Conservation (phyloP, 2,329 filamentous ascomycete species). For the Ceratocystis ficicola region DNA sequence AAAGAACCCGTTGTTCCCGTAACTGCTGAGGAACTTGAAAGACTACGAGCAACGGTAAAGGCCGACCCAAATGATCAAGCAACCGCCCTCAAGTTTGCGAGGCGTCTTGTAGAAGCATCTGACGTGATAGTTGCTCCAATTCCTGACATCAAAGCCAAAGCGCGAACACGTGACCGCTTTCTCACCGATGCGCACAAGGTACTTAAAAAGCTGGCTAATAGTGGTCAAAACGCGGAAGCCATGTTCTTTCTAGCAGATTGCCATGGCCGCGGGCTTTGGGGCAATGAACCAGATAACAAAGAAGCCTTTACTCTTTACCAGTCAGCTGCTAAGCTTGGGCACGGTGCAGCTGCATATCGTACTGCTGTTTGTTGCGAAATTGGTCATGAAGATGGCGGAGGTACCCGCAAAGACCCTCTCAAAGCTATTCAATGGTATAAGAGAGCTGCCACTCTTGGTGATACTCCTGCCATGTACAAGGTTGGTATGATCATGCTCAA, state of each 20-base stretch:
- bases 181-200: constrained; percentile 78
- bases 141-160: constrained; percentile 57
- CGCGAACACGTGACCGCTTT: constrained; percentile 71
- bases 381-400: constrained; percentile 84
- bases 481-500: constrained; percentile 93
- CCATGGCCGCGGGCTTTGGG: constrained; percentile 68
- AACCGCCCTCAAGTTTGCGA: constrained; percentile 61
- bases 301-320: constrained; percentile 92
- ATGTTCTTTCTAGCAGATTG: constrained; percentile 93
- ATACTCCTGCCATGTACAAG: constrained; percentile 95
- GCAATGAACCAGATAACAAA: constrained; percentile 69
- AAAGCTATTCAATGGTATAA: constrained; percentile 99
- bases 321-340: constrained; percentile 78
- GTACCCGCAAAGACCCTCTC: constrained; percentile 76
- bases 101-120: constrained; percentile 75
- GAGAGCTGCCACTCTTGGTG: constrained; percentile 76
- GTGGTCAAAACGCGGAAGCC: constrained; percentile 62
- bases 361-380: constrained; percentile 97
- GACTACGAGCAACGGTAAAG: constrained; percentile 56
- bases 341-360: constrained; percentile 78
- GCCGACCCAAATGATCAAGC: constrained; percentile 60
- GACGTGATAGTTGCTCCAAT: constrained; percentile 55
- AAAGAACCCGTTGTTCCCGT: constrained; percentile 42
- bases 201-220: constrained; percentile 67
- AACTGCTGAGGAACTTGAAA: constrained; percentile 66